Evolutionary conservation across 352 stramenopile species (phyloP).

Genomic region (Globisporangium lucens): DNA sequence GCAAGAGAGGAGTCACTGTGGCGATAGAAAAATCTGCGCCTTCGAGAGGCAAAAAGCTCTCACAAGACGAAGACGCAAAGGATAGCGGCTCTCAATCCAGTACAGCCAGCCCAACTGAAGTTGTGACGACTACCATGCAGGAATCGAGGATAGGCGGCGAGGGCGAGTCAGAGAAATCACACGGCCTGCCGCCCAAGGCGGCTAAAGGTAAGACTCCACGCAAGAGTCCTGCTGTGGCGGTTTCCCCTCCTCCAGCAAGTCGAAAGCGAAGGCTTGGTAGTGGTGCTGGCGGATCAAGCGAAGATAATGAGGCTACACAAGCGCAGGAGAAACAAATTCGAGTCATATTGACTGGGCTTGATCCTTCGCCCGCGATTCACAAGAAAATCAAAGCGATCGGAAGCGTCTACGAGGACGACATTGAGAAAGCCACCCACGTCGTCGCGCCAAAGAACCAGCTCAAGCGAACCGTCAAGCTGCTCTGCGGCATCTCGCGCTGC

Average conservation of each 20-base stretch:
- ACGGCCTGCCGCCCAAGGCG: not conserved
- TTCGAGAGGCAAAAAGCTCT: not conserved
- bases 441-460: constrained; percentile 46
- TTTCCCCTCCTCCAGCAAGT: not conserved
- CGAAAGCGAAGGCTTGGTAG: not conserved
- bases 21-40: not conserved
- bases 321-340: constrained; percentile 23
- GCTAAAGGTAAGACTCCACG: not conserved
- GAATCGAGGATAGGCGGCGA: not conserved
- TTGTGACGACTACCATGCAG: not conserved
- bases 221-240: not conserved
- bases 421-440: constrained; percentile 49
- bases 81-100: not conserved
- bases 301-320: not conserved
- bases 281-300: not conserved
- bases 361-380: constrained; percentile 32
- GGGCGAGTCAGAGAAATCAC: not conserved
- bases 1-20: not conserved
- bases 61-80: not conserved
- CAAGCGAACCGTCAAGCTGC: constrained; percentile 54
- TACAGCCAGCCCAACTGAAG: not conserved
- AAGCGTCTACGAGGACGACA: constrained; percentile 41
- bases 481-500: not conserved
- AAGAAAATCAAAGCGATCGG: constrained; percentile 46
- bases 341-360: constrained; percentile 54